Conservation (phyloP, 139 green algal genomes). For the Picochlorum sp. region DNA sequence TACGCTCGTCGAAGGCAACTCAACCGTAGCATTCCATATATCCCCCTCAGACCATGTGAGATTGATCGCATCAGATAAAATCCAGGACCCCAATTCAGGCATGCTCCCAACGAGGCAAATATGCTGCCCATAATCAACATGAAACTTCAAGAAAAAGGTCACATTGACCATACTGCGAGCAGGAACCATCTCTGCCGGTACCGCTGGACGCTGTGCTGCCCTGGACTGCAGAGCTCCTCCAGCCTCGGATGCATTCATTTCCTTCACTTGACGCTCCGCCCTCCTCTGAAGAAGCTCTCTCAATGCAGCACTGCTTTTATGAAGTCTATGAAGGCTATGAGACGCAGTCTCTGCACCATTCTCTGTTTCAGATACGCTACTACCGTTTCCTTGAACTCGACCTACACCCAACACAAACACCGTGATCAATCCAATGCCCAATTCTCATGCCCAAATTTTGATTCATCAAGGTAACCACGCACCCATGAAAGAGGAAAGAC, state of each 20-base stretch:
- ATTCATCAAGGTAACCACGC: no score
- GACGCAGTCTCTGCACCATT: neutral
- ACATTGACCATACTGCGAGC: constrained; percentile 8
- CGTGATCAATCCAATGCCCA: no score
- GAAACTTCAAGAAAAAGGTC: constrained; percentile 35
- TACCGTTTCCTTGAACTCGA: no score
- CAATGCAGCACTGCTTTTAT: constrained; percentile 14
- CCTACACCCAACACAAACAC: no score
- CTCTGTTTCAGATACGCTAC: no score
- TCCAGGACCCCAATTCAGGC: constrained; percentile 34
- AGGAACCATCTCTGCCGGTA: neutral
- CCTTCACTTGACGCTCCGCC: constrained; percentile 10
- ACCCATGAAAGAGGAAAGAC: no score
- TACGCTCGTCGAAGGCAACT: constrained; percentile 28
- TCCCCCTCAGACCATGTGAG: constrained; percentile 37
- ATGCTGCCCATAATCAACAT: constrained; percentile 36
- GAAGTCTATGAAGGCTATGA: constrained; percentile 13
- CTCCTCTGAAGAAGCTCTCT: constrained; percentile 14
- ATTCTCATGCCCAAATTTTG: no score
- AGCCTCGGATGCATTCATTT: neutral
- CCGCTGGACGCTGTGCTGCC: neutral
- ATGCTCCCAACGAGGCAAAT: constrained; percentile 34
- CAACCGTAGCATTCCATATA: constrained; percentile 27
- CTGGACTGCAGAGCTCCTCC: neutral
- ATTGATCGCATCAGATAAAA: constrained; percentile 20